Evolutionary conservation across 805 yeast species (phyloP), one percentile per base, ranked within the genome.

Genomic region (Ogataea glucozyma): DNA sequence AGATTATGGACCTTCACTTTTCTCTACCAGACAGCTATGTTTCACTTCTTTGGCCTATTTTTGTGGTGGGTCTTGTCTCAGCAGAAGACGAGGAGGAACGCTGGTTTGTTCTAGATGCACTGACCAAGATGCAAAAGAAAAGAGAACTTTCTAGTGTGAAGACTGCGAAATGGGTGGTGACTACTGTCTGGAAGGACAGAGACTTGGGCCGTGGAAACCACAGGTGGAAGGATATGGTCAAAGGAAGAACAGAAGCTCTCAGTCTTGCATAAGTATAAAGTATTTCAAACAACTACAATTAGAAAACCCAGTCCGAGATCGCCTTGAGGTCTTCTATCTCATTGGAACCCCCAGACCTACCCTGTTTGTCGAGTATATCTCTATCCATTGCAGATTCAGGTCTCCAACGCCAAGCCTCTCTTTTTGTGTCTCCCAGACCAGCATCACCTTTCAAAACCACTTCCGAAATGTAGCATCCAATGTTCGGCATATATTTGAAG

Each of bases 401-500:
- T 56, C 69, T 61, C 71, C 71, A 67, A 29, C 43, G 43, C 71
- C 71, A 66, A 3, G 60, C 52, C 16, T 40, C 31, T 22, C 54
- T 37, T 36, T 53, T 55, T 29, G 47, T 54, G 27, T 57, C 56
- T 4, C 52, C 62, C 6, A 67, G 38, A 1, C 58, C 52, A 1
- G 31, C 40, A n/a, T 53, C 59, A 2, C 71, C 72, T 9, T 61
- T 46, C 16, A 60, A 12, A 1, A 60, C 58, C n/a, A 68, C 57
- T 19, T 53, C 53, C 2, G 49, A 36, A 14, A 72, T 69, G 44
- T 71, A 72, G 38, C 62, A 62, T 1, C 78, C 77, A 40, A 72
- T 68, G 27, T 58, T 65, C 11, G 78, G 78, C 43, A 72, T 49
- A 33, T 65, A 69, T 51, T 72, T 72, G 52, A 65, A 72, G 3